A percentile compares a stretch with the other conserved stretches of the same genome.
Conservation (phyloP, 768 basidiomycete genomes). For the Trametes meyenii region DNA sequence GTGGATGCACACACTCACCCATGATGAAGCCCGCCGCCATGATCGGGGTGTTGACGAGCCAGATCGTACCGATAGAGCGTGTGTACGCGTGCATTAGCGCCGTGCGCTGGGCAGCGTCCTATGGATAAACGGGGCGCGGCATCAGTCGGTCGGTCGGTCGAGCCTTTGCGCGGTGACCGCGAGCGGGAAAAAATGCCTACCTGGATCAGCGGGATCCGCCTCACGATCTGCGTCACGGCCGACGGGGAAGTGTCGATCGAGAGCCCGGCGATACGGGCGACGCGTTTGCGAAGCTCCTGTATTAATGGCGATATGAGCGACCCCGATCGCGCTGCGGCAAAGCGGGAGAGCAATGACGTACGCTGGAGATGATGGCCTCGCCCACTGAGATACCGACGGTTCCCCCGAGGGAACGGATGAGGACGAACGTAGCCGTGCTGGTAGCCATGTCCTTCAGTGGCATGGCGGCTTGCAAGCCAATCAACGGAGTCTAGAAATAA, state of each 20-base stretch:
- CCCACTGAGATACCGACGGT: conserved; percentile 76
- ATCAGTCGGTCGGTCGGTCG: neutral
- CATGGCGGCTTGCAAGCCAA: conserved; percentile 85
- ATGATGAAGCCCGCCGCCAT: conserved; percentile 53
- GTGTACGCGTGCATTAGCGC: conserved; percentile 64
- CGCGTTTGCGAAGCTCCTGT: conserved; percentile 42
- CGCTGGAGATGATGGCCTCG: conserved; percentile 68
- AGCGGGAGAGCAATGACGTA: conserved; percentile 30
- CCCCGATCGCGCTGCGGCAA: neutral
- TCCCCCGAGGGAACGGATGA: conserved; percentile 77
- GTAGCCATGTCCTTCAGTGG: conserved; percentile 87
- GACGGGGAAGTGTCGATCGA: conserved; percentile 45
- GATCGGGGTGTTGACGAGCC: conserved; percentile 66
- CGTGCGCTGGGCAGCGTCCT: conserved; percentile 54
- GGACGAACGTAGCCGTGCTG: conserved; percentile 68
- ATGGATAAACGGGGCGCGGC: neutral
- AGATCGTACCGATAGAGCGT: conserved; percentile 61
- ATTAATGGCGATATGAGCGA: no score
- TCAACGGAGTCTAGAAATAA: conserved; percentile 55
- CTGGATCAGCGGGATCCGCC: conserved; percentile 46
- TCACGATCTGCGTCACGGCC: conserved; percentile 50
- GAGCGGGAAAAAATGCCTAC: conserved; percentile 34
- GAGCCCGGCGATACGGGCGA: conserved; percentile 42
- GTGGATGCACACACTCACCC: conserved; percentile 27
- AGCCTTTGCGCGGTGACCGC: no score